phyloP scores from a whole-genome alignment of 768 basidiomycete genomes.

The Suillus alpinus region DNA sequence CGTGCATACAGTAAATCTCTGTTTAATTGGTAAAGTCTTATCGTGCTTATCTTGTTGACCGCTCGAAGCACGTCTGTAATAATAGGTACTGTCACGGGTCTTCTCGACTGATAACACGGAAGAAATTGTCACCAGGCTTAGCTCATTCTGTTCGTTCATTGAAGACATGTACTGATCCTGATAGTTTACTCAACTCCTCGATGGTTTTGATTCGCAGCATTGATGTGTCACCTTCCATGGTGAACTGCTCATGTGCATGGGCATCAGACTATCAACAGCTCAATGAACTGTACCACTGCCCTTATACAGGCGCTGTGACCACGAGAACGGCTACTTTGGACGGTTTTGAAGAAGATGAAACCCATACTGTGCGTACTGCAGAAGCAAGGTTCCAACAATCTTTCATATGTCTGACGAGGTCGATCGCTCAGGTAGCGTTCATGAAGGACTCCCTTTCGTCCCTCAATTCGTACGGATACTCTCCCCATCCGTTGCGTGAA shows the following conservation, averaged over 20 bases:
- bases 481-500: constrained; percentile 63
- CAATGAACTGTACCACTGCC: constrained; percentile 58
- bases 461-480: constrained; percentile 86
- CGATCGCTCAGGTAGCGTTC: constrained; percentile 55
- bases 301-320: constrained; percentile 74
- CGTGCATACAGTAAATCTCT: background rate
- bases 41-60: background rate
- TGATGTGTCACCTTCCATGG: constrained; percentile 56
- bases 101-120: background rate
- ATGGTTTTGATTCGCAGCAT: constrained; percentile 64
- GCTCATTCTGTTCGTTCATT: background rate
- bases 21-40: background rate
- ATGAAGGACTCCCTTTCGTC: constrained; percentile 50
- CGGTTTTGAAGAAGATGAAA: constrained; percentile 66
- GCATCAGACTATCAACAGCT: constrained; percentile 69
- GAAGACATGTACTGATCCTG: background rate
- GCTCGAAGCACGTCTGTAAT: background rate
- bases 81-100: background rate
- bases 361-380: constrained; percentile 52
- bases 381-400: background rate
- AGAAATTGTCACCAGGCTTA: background rate
- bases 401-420: constrained; percentile 1
- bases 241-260: constrained; percentile 84
- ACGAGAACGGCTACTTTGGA: constrained; percentile 72
- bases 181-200: background rate